Percentiles rank a stretch among this genome's conserved stretches.
Evolutionary conservation across 2,329 filamentous ascomycete genomes (phyloP).

Genomic region (Drechslera avenae): DNA sequence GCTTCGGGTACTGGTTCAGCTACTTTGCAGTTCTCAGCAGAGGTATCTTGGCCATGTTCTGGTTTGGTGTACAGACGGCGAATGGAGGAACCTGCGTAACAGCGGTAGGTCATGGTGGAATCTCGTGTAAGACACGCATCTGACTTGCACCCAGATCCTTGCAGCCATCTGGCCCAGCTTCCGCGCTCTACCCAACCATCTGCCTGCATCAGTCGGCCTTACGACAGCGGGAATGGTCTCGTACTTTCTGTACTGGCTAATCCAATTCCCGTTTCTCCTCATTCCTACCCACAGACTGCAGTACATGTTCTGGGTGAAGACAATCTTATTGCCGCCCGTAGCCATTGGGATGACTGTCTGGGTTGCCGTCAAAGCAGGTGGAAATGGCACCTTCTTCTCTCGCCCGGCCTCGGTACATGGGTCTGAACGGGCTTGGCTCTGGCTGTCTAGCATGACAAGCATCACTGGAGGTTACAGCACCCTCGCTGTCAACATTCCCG

Average conservation of each 20-base stretch:
- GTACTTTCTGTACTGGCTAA: conserved; percentile 26
- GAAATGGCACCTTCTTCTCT: conserved; percentile 19
- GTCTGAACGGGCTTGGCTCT: conserved; percentile 1
- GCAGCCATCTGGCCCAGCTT: conserved; percentile 23
- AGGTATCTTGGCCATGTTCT: conserved; percentile 20
- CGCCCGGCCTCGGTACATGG: neutral
- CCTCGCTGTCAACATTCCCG: conserved; percentile 18
- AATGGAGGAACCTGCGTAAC: conserved; percentile 17
- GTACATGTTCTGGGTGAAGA: conserved; percentile 19
- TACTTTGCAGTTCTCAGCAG: conserved; percentile 19
- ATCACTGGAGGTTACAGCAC: conserved; percentile 21
- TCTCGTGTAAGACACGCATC: neutral
- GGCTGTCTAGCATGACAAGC: conserved; percentile 16
- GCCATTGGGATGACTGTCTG: conserved; percentile 17
- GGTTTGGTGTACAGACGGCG: conserved; percentile 19
- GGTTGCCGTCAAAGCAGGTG: conserved; percentile 20
- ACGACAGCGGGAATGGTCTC: conserved; percentile 40
- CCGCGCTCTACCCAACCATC: conserved; percentile 49
- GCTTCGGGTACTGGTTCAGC: conserved; percentile 18
- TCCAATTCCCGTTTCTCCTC: conserved; percentile 26
- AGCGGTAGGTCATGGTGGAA: neutral
- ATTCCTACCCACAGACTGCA: conserved; percentile 26
- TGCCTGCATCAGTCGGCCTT: conserved; percentile 48
- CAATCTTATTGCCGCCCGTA: conserved; percentile 6
- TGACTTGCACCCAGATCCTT: conserved; percentile 6